These are phyloP conservation scores for Alternaria ventricosa DNA, from an alignment of 2,329 filamentous ascomycete genomes.

Conservation along the genomic window DNA sequence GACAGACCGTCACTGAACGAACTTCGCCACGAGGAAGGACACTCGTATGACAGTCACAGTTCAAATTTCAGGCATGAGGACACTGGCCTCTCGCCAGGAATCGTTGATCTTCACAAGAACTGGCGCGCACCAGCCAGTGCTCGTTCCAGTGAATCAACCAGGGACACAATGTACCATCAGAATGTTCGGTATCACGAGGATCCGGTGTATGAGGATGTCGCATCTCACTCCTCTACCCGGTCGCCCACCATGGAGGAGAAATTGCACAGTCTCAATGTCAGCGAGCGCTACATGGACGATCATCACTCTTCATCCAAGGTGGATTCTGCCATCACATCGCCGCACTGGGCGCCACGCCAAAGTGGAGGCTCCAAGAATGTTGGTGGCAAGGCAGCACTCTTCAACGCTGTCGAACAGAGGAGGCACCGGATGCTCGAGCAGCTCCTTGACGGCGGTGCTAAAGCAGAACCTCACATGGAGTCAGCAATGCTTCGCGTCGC, in stretches of 20 bases:
- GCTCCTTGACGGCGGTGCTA: conserved; percentile 41
- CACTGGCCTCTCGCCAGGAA: conserved; percentile 20
- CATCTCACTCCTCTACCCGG: conserved; percentile 24
- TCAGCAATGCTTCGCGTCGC: conserved; percentile 41
- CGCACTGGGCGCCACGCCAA: conserved; percentile 31
- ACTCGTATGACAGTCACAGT: conserved; percentile 18
- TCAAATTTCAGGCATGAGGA: conserved; percentile 27
- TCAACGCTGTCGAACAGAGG: conserved; percentile 66
- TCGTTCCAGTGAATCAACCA: conserved; percentile 34
- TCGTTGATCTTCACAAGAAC: conserved; percentile 34
- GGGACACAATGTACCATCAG: conserved; percentile 36
- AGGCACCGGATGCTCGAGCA: conserved; percentile 65
- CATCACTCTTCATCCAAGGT: conserved; percentile 21
- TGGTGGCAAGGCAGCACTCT: conserved; percentile 46
- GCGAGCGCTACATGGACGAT: conserved; percentile 34
- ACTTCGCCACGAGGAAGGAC: conserved; percentile 17
- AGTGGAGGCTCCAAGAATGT: conserved; percentile 33
- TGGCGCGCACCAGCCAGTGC: conserved; percentile 40
- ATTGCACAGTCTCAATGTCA: conserved; percentile 29
- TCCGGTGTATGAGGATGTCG: conserved; percentile 28
- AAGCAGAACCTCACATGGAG: conserved; percentile 37
- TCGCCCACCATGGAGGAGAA: conserved; percentile 35
- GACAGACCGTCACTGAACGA: conserved; percentile 29
- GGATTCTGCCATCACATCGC: conserved; percentile 22
- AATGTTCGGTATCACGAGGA: conserved; percentile 30